Evolutionary conservation across 2,329 filamentous ascomycete species (phyloP), one percentile per base, ranked within the genome.

Genomic region (Eutypella sp.): DNA sequence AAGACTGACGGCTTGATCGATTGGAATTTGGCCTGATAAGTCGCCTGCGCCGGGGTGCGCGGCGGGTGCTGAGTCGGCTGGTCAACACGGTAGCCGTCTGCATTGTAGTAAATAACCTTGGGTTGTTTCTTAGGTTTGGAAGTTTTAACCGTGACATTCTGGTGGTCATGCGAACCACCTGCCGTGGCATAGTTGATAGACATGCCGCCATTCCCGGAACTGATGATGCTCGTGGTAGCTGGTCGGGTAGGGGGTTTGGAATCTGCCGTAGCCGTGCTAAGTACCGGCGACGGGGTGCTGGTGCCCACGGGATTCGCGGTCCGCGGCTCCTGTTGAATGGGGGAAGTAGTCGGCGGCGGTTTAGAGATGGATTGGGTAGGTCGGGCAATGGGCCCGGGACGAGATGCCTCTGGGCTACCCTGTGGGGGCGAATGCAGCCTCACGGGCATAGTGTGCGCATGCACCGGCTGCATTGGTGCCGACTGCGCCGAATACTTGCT

Each of bases 111-210:
- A 36, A 60, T 57, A 47, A 59, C 58, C 49, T 59, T 63, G 42
- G 55, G 51, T 34, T 51, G 55, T 45, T 63, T 63, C 51, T 63
- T 64, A 18, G 60, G 51, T 45, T 62, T 63, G 24, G 57, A 52
- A 24, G 56, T 41, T 48, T 64, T 63, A 46, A 65, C 55, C 5
- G 57, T 61, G 39, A 65, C 59, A 42, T 65, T 65, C 50, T 62
- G 59, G 49, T 54, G 53, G n/a, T 63, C 60, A 15, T 46, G 46
- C 25, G 54, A 46, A 20, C 62, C 62, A 13, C 62, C 62, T 4
- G 61, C 62, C 15, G 57, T 64, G 8, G 62, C 61, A 50, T 65
- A 65, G 44, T 60, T 64, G 46, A 65, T 63, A 3, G 62, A 65
- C 2, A 52, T 59, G 15, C 62, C 62, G n/a, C 62, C 62, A 50